phyloP scores from a whole-genome alignment of 306 rosid species.

The Styphnolobium japonicum region DNA sequence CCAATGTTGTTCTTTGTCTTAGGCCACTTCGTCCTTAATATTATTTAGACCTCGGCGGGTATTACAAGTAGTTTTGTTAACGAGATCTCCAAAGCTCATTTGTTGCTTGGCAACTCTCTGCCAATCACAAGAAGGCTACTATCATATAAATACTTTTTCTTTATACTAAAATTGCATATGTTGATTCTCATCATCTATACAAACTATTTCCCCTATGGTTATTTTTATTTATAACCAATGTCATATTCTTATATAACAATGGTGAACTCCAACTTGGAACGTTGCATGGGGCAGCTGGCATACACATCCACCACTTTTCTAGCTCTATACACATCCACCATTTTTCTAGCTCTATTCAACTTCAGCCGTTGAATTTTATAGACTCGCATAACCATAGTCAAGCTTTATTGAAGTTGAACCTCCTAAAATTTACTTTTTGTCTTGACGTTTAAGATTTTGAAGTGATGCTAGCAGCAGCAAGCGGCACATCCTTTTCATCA shows the following conservation, averaged over 20 bases:
- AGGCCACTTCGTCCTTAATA: constrained; percentile 6
- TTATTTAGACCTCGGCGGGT: not conserved
- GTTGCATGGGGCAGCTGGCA: too few species aligned
- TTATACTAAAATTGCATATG: not conserved
- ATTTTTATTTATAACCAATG: not conserved
- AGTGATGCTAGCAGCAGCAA: too few species aligned
- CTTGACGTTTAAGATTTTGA: too few species aligned
- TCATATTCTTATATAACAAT: too few species aligned
- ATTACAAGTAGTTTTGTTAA: not conserved
- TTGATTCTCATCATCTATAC: not conserved
- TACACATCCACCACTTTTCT: too few species aligned
- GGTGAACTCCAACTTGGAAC: not conserved
- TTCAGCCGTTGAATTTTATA: too few species aligned
- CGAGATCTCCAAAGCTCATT: not conserved
- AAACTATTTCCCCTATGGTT: not conserved
- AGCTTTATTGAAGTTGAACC: too few species aligned
- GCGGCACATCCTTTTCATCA: too few species aligned
- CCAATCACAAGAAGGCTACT: not conserved
- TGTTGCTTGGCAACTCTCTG: not conserved
- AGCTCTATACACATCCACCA: too few species aligned
- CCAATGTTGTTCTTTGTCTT: not conserved
- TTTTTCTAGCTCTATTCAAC: too few species aligned
- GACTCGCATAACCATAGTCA: too few species aligned
- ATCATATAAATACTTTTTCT: not conserved
- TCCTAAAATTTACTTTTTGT: too few species aligned